Conservation (phyloP, 805 yeast species). For the Candida gorgasii region DNA sequence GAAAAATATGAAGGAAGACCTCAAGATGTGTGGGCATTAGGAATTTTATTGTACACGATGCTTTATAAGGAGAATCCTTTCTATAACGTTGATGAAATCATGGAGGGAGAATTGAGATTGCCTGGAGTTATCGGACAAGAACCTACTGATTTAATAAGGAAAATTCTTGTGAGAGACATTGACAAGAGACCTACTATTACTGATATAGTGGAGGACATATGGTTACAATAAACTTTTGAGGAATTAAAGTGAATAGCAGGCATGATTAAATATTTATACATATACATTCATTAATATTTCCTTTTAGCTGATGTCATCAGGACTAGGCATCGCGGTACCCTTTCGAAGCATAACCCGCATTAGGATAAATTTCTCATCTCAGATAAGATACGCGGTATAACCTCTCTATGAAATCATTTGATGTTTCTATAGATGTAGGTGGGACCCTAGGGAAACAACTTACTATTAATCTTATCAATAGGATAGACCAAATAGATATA, state of each 20-base stretch:
- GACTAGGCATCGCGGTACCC: background rate
- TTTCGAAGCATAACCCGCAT: no score
- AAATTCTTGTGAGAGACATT: constrained; percentile 69
- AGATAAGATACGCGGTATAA: background rate
- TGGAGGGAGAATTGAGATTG: constrained; percentile 81
- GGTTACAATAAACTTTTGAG: constrained; percentile 42
- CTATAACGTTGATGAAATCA: constrained; percentile 90
- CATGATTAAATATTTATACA: background rate
- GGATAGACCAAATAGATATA: constrained; percentile 9
- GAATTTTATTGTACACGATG: constrained; percentile 85
- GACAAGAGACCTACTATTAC: constrained; percentile 70
- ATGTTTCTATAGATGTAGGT: constrained; percentile 9
- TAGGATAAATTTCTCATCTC: no score
- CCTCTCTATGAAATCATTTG: constrained; percentile 6
- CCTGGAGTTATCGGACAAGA: constrained; percentile 66
- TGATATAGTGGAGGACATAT: constrained; percentile 66
- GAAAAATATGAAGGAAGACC: constrained; percentile 88
- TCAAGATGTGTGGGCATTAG: constrained; percentile 97
- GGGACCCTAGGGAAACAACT: constrained; percentile 6
- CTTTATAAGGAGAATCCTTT: constrained; percentile 94
- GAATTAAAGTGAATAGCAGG: no score
- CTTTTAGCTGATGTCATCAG: no score
- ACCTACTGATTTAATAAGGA: constrained; percentile 60
- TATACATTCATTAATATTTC: background rate
- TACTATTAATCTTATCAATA: constrained; percentile 6